These are phyloP conservation scores for Lablab purpureus DNA, from an alignment of 306 rosid species.

Conservation along the genomic window DNA sequence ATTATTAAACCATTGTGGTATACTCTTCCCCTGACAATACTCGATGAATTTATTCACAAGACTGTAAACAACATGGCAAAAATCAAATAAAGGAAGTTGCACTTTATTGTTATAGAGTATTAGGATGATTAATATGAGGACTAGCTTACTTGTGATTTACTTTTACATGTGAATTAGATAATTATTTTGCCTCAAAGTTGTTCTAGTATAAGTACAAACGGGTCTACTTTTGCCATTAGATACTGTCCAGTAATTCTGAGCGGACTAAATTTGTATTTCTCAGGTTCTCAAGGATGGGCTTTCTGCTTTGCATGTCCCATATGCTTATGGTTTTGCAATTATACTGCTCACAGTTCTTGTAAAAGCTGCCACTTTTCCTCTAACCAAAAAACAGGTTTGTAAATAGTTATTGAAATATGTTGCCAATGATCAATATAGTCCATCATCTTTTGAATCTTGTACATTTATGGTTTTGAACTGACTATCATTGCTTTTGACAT, in stretches of 20 bases:
- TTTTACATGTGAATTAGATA: slow-evolving; percentile 10
- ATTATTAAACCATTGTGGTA: neutral
- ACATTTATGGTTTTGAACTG: slow-evolving; percentile 35
- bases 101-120: neutral
- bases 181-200: neutral
- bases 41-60: neutral
- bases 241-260: slow-evolving; percentile 26
- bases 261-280: slow-evolving; percentile 27
- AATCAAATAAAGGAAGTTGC: neutral
- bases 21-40: neutral
- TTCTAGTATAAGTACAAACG: neutral
- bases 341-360: slow-evolving; percentile 86
- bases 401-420: slow-evolving; percentile 28
- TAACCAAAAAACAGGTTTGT: slow-evolving; percentile 87
- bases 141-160: slow-evolving; percentile 9
- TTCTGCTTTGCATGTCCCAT: slow-evolving; percentile 81
- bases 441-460: slow-evolving; percentile 26
- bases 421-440: slow-evolving; percentile 28
- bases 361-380: slow-evolving; percentile 86
- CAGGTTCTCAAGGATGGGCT: slow-evolving; percentile 93
- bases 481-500: slow-evolving; percentile 1
- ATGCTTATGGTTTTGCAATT: slow-evolving; percentile 96
- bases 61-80: neutral
- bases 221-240: slow-evolving; percentile 12
- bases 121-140: neutral